Evolutionary conservation across 805 yeast genomes (phyloP).

Genomic region (Candida nitratophila): DNA sequence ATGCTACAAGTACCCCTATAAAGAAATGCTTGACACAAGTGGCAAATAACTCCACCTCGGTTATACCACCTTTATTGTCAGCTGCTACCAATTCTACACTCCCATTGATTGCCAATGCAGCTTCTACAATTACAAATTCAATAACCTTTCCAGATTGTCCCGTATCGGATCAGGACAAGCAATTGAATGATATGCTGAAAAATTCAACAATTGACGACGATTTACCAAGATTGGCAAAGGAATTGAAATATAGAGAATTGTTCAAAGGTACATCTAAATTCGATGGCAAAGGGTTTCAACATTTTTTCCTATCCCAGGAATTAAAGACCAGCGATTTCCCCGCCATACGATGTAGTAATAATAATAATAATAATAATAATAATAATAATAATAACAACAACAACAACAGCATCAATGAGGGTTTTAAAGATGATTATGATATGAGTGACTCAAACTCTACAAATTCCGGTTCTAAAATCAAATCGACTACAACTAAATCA

Average conservation of each 20-base stretch:
- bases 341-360: constrained; percentile 2
- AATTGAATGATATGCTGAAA: not conserved
- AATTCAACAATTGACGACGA: constrained; percentile 23
- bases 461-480: not conserved
- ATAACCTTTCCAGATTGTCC: not conserved
- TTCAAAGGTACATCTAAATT: constrained; percentile 36
- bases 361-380: not conserved
- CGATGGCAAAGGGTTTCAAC: constrained; percentile 38
- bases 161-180: not conserved
- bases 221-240: constrained; percentile 32
- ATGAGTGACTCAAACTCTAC: constrained; percentile 15
- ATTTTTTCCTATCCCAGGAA: constrained; percentile 64
- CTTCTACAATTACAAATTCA: not conserved
- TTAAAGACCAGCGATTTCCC: constrained; percentile 23
- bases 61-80: not conserved
- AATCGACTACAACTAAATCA: too few relatives aligned
- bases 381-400: not conserved
- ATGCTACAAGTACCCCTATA: not conserved
- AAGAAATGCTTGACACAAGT: not conserved
- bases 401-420: too few relatives aligned
- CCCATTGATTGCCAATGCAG: not conserved
- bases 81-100: not conserved
- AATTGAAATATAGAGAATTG: constrained; percentile 51
- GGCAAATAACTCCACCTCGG: not conserved
- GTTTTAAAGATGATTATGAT: constrained; percentile 10